Evolutionary conservation across 805 yeast genomes (phyloP).

Genomic region (Hanseniaspora nectarophila): DNA sequence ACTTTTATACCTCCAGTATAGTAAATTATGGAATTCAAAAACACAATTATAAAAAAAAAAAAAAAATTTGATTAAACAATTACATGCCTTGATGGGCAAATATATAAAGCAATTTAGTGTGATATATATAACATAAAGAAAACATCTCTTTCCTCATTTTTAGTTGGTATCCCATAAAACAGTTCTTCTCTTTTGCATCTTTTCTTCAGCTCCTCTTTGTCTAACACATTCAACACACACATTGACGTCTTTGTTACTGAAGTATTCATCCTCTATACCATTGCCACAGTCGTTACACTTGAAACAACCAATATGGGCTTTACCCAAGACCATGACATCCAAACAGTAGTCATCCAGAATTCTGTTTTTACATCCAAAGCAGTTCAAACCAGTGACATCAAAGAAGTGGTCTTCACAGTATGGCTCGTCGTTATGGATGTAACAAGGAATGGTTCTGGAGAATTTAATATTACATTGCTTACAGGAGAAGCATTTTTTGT

Average conservation of each 20-base stretch:
- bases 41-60: too few species aligned
- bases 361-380: slow-evolving; percentile 5
- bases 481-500: slow-evolving; percentile 73
- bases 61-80: too few species aligned
- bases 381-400: slow-evolving; percentile 4
- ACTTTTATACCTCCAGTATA: too few species aligned
- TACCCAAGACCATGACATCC: slow-evolving; percentile 7
- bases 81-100: too few species aligned
- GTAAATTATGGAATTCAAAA: too few species aligned
- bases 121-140: too few species aligned
- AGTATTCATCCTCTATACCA: slow-evolving; percentile 9
- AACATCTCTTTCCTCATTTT: too few species aligned
- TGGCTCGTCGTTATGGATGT: slow-evolving; percentile 67
- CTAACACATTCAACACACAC: slow-evolving; percentile 8
- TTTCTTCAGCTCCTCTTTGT: background rate
- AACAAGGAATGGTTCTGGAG: slow-evolving; percentile 52
- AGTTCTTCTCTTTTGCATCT: slow-evolving; percentile 14
- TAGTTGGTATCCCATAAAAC: slow-evolving; percentile 12
- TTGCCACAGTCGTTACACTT: slow-evolving; percentile 3
- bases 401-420: slow-evolving; percentile 61
- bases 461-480: slow-evolving; percentile 46
- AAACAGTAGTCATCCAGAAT: slow-evolving; percentile 11
- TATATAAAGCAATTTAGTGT: too few species aligned
- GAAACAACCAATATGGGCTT: slow-evolving; percentile 13
- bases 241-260: slow-evolving; percentile 8